Conservation (phyloP, 2,329 filamentous ascomycete species). For the Phaeosphaeria sp. region DNA sequence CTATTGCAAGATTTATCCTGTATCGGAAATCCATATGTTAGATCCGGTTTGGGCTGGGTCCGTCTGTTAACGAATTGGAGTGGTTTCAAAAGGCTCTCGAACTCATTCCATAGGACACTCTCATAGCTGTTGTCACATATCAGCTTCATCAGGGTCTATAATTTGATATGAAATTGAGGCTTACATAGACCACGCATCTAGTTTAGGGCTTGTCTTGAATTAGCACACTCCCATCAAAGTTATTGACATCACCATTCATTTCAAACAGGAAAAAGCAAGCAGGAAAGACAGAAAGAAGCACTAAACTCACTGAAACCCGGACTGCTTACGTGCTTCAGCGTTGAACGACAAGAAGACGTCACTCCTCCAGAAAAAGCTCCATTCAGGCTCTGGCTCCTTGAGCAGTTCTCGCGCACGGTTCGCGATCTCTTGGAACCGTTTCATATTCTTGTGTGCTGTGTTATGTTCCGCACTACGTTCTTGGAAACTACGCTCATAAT, state of each 20-base stretch:
- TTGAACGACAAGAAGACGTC: background rate
- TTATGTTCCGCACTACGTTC: background rate
- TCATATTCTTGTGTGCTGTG: background rate
- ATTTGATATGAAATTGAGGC: background rate
- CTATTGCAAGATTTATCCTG: background rate
- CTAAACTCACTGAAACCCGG: background rate
- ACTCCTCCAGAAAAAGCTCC: constrained; percentile 7
- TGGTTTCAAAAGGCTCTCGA: background rate
- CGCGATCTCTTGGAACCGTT: background rate
- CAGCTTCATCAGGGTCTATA: background rate
- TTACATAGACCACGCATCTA: constrained; percentile 10
- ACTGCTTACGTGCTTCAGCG: constrained; percentile 2
- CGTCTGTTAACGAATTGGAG: background rate
- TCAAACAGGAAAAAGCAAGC: too few species aligned
- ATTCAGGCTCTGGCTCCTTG: background rate
- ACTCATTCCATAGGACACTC: constrained; percentile 6
- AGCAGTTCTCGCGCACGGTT: background rate
- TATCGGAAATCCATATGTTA: constrained; percentile 14
- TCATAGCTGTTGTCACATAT: constrained; percentile 2
- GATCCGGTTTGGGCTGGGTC: constrained; percentile 6
- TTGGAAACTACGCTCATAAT: background rate
- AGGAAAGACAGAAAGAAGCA: too few species aligned
- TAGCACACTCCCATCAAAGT: background rate
- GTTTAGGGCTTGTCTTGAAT: constrained; percentile 1
- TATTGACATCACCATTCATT: too few species aligned